A percentile compares a stretch with the other conserved stretches of the same genome.
These are phyloP conservation scores for Xylaria castorea DNA, from an alignment of 495 filamentous ascomycete species.

Conservation along the genomic window DNA sequence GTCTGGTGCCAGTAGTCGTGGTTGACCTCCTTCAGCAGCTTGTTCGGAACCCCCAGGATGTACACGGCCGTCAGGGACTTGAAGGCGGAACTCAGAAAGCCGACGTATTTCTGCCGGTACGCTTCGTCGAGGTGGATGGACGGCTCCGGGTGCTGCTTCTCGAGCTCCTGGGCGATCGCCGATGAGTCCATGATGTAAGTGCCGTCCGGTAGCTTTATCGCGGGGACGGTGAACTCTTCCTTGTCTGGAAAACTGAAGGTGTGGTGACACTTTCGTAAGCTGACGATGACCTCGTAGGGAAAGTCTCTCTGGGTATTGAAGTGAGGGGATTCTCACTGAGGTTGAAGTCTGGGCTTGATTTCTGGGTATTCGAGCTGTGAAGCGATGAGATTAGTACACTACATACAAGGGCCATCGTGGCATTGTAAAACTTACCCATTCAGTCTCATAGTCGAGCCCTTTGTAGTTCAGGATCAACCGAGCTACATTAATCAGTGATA, in stretches of 20 bases:
- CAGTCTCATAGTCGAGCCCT: conserved; percentile 64
- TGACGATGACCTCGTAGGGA: not conserved
- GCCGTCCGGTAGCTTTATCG: conserved; percentile 57
- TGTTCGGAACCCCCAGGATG: conserved; percentile 44
- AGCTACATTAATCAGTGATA: conserved; percentile 44
- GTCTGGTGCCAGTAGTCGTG: conserved; percentile 54
- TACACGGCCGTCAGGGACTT: conserved; percentile 36
- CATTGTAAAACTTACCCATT: conserved; percentile 55
- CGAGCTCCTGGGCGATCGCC: conserved; percentile 59
- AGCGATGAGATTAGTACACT: not conserved
- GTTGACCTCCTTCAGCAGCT: conserved; percentile 49
- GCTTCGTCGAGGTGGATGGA: conserved; percentile 48
- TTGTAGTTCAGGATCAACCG: conserved; percentile 68
- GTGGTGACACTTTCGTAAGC: conserved; percentile 34
- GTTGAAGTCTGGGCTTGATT: conserved; percentile 55
- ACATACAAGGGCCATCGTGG: not conserved
- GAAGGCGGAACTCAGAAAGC: conserved; percentile 29
- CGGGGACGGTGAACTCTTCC: conserved; percentile 60
- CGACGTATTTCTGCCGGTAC: conserved; percentile 41
- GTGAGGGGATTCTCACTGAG: conserved; percentile 45
- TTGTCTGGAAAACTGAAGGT: conserved; percentile 46
- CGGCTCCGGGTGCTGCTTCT: conserved; percentile 59
- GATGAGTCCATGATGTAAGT: conserved; percentile 63
- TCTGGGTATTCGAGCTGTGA: conserved; percentile 64
- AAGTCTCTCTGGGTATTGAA: not conserved